A percentile compares a stretch with the other conserved stretches of the same genome.
phyloP scores from a whole-genome alignment of 108 stramenopile genomes.

The Cyclotella sp. region DNA sequence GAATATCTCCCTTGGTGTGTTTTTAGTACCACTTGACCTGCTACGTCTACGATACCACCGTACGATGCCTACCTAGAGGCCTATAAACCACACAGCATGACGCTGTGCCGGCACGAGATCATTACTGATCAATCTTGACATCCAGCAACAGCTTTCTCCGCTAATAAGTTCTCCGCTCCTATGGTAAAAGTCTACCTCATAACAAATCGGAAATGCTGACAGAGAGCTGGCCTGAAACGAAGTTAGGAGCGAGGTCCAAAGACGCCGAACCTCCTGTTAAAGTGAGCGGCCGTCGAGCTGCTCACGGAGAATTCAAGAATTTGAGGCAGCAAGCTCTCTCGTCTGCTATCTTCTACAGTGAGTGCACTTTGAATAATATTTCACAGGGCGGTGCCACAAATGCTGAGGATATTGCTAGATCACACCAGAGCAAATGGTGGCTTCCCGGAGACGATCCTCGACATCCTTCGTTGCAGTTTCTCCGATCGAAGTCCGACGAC shows the following conservation, averaged over 20 bases:
- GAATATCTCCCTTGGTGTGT: too few relatives aligned
- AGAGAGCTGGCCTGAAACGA: background rate
- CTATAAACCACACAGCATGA: too few relatives aligned
- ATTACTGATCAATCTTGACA: too few relatives aligned
- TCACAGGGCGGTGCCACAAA: conserved; percentile 16
- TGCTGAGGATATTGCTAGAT: conserved; percentile 35
- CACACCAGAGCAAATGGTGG: conserved; percentile 50
- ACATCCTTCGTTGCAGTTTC: conserved; percentile 35
- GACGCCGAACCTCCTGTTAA: background rate
- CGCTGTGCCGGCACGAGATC: too few relatives aligned
- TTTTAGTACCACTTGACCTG: too few relatives aligned
- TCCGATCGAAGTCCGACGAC: background rate
- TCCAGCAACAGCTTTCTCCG: too few relatives aligned
- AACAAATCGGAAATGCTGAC: background rate
- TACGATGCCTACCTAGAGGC: too few relatives aligned
- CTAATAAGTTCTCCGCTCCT: too few relatives aligned
- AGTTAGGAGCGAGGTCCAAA: background rate
- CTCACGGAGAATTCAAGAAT: background rate
- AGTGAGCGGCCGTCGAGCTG: background rate
- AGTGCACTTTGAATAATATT: conserved; percentile 31
- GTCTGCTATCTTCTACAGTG: conserved; percentile 40
- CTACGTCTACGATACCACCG: too few relatives aligned
- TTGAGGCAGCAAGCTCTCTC: conserved; percentile 17
- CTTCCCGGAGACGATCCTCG: conserved; percentile 37
- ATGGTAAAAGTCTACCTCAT: background rate